phyloP scores from a whole-genome alignment of 805 yeast species.

The Phaffomyces opuntiae region DNA sequence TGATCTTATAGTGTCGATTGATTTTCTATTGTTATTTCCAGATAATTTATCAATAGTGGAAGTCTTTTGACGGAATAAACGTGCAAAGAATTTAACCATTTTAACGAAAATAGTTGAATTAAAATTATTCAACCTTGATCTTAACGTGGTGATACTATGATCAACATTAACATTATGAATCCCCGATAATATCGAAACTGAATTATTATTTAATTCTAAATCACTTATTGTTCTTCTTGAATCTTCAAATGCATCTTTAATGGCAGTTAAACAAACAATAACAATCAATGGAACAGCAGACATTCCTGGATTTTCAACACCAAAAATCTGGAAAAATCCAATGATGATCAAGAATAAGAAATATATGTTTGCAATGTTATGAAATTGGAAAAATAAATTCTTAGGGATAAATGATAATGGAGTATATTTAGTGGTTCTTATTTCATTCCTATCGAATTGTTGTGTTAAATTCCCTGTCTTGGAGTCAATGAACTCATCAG shows the following conservation, averaged over 20 bases:
- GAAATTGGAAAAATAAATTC: slow-evolving; percentile 71
- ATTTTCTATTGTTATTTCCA: background rate
- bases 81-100: slow-evolving; percentile 15
- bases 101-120: slow-evolving; percentile 25
- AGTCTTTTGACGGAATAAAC: slow-evolving; percentile 14
- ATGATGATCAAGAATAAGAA: slow-evolving; percentile 73
- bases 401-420: slow-evolving; percentile 86
- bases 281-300: slow-evolving; percentile 76
- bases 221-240: slow-evolving; percentile 67
- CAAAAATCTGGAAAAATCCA: slow-evolving; percentile 71
- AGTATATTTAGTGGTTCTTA: slow-evolving; percentile 92
- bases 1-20: slow-evolving; percentile 14
- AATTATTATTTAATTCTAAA: slow-evolving; percentile 67
- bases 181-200: slow-evolving; percentile 54
- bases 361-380: slow-evolving; percentile 84
- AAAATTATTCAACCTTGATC: slow-evolving; percentile 57
- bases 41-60: slow-evolving; percentile 11
- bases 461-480: slow-evolving; percentile 4
- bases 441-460: slow-evolving; percentile 47
- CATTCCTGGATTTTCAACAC: slow-evolving; percentile 72
- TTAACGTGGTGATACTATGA: slow-evolving; percentile 40
- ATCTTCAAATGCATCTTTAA: slow-evolving; percentile 77
- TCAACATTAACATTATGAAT: slow-evolving; percentile 51
- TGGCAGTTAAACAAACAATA: slow-evolving; percentile 66
- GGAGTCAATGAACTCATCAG: slow-evolving; percentile 3